Conservation (phyloP, 2,329 filamentous ascomycete genomes). For the Mollisiaceae sp. region DNA sequence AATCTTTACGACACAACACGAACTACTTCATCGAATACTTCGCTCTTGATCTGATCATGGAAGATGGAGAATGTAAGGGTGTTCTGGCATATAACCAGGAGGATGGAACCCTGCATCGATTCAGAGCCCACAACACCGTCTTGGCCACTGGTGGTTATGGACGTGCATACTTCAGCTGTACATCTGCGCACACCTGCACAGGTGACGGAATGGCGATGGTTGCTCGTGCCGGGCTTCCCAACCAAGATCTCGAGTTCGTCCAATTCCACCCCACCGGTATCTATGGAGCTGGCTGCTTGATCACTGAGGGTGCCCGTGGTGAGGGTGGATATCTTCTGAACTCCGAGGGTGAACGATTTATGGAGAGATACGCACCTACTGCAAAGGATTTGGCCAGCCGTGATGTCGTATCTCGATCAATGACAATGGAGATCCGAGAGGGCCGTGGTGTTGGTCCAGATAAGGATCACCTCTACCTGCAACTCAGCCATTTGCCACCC, state of each 20-base stretch:
- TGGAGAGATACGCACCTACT: constrained; percentile 97
- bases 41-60: constrained; percentile 95
- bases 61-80: constrained; percentile 95
- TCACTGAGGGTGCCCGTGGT: constrained; percentile 96
- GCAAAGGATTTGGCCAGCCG: constrained; percentile 97
- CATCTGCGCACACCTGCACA: constrained; percentile 96
- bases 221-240: constrained; percentile 92
- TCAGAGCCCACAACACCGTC: constrained; percentile 96
- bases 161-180: constrained; percentile 97
- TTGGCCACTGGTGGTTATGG: constrained; percentile 97
- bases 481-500: constrained; percentile 91
- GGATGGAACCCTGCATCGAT: constrained; percentile 95
- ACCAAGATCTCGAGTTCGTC: constrained; percentile 99
- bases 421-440: constrained; percentile 98
- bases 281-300: constrained; percentile 96
- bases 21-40: constrained; percentile 99
- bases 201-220: constrained; percentile 99
- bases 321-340: constrained; percentile 98
- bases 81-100: constrained; percentile 98
- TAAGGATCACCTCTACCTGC: constrained; percentile 98
- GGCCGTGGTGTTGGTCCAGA: constrained; percentile 95
- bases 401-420: constrained; percentile 95
- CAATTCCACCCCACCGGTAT: constrained; percentile 99
- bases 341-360: constrained; percentile 97
- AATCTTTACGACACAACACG: constrained; percentile 95